Evolutionary conservation across 176 grass and related monocot genomes (phyloP), one percentile per base, ranked within the genome.

Genomic region (Tillandsia fasciculata): DNA sequence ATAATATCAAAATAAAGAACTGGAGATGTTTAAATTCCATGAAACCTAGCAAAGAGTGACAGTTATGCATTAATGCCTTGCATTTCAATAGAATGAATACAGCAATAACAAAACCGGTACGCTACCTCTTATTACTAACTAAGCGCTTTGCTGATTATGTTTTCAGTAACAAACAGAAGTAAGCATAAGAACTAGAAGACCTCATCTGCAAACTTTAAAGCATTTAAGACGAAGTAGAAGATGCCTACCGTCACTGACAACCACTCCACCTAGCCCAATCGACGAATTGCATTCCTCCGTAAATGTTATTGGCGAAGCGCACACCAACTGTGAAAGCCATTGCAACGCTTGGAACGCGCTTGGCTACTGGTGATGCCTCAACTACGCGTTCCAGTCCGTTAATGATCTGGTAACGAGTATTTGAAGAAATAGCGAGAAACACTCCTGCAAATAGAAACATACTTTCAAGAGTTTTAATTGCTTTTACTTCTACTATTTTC

Each of bases 211-310:
- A 57, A n/a, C 53, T 57, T 53, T 15, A 15, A 57, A 15, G 12
- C n/a, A 17, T 15, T 57, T 57, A 57, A 17, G 53, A 17, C 13
- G 4, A 57, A 57, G 53, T 15, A 61, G 56, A 61, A 57, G 53
- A 66, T 8, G 18, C 26, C 8, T 15, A 59, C 53, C 74, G 48
- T 96, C 64, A 89, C 70, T 96, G 88, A 50, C 86, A 88, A 24
- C 86, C 92, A 14, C 76, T 96, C 88, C 78, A 80, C 73, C 81
- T 89, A 15, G 92, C 92, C 92, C 88, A 96, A 68, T 96, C 88
- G 48, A 96, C 88, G 64, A 96, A 96, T 61, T 96, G 92, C 92
- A 96, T 96, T 72, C 92, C 92, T 77, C 92, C 92, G 52, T 96
- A 96, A 11, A 96, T 63, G 5, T 96, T 96, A 75, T 91, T 96